Evolutionary conservation across 768 basidiomycete species (phyloP), one percentile per base, ranked within the genome.

Genomic region (Russula sp.): DNA sequence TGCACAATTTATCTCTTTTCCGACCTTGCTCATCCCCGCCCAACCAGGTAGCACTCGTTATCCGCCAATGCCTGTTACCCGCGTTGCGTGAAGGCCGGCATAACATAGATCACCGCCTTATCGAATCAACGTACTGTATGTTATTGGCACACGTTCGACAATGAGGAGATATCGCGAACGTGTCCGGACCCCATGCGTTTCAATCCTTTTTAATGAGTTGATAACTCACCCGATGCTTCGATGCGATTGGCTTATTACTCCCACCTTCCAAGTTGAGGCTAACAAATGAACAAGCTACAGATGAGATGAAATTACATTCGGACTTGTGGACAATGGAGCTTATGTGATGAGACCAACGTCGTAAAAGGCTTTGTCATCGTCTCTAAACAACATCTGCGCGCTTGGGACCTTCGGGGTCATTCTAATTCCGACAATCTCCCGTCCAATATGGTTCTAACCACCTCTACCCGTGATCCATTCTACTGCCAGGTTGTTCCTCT

Each of bases 81-180:
- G 42, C 47, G 55, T 57, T 32, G 49, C 31, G 31, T 42, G 39
- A 63, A 48, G 31, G 18, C 42, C 22, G 20, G 55, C 61, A 7
- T 44, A 45, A 18, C 22, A 13, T 42, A 18, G 31, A 50, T 2
- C 40, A 62, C 44, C 32, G 9, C 40, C 11, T 53, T 45, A 48
- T 57, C n/a, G 18, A 32, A 35, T 32, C 35, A 53, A 42, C 6
- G 39, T 20, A 34, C 16, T 11, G 31, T 34, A 13, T 13, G 27
- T 39, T 11, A 10, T 16, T n/a, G 51, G 39, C 40, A 50, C 63
- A 60, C 53, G 63, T 64, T 59, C 48, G 47, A 42, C n/a, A 13
- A 42, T 10, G 35, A n/a, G 27, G 9, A 35, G 39, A 59, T 39
- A 22, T 35, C 18, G 52, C 53, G 39, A 53, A 60, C 58, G 40